Evolutionary conservation across 2,329 filamentous ascomycete species (phyloP).

Genomic region (Venturia nashicola): DNA sequence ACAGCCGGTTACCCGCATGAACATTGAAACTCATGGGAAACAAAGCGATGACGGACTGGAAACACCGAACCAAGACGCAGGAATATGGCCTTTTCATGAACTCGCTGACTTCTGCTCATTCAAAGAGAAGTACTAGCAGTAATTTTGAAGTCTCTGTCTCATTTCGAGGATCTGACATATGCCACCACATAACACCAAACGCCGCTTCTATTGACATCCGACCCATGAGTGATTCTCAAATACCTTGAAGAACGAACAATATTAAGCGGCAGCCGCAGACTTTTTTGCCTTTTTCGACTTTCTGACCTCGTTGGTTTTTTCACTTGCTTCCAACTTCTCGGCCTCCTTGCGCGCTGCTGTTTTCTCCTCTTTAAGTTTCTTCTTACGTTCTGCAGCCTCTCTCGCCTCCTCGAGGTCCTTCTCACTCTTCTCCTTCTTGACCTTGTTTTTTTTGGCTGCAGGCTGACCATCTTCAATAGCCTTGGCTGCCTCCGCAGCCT

Average conservation of each 20-base stretch:
- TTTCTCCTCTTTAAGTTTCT: background rate
- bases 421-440: slow-evolving; percentile 1
- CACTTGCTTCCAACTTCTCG: background rate
- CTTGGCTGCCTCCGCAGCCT: background rate
- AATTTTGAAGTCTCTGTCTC: background rate
- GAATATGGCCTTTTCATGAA: too few species aligned
- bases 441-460: background rate
- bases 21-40: too few species aligned
- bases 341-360: background rate
- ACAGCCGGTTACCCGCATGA: background rate
- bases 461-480: background rate
- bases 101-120: background rate
- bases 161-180: background rate
- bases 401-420: background rate
- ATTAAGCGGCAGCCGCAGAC: background rate
- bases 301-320: background rate
- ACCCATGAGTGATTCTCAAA: background rate
- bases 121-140: background rate
- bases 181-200: background rate
- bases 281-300: background rate
- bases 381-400: background rate
- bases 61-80: background rate
- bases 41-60: background rate
- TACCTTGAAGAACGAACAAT: background rate
- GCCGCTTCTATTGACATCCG: background rate